Conservation (phyloP, 1,284 basidiomycete species). For the Cerrena zonata region DNA sequence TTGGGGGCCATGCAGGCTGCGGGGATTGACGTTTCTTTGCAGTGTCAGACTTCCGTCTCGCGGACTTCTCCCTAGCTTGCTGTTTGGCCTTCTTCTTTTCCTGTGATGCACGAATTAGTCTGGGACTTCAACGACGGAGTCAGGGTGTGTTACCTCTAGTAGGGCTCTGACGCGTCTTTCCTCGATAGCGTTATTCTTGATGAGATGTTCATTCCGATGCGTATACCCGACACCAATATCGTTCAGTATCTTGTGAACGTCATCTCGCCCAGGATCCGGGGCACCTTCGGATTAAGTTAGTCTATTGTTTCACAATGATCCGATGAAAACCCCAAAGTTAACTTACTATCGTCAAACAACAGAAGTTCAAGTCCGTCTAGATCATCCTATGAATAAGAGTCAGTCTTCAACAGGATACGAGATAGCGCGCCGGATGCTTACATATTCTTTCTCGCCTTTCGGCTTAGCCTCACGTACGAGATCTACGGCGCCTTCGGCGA, state of each 20-base stretch:
- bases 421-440: slow-evolving; percentile 20
- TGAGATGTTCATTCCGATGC: slow-evolving; percentile 66
- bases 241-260: slow-evolving; percentile 52
- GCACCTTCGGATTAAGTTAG: slow-evolving; percentile 16
- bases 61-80: slow-evolving; percentile 24
- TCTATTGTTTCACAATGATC: slow-evolving; percentile 1
- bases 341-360: slow-evolving; percentile 63
- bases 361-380: slow-evolving; percentile 59
- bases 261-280: slow-evolving; percentile 33
- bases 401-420: background rate
- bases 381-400: slow-evolving; percentile 36
- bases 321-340: background rate
- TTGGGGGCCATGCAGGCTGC: slow-evolving; percentile 57
- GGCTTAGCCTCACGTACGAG: slow-evolving; percentile 47
- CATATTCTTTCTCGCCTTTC: slow-evolving; percentile 49
- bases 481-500: slow-evolving; percentile 31
- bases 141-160: slow-evolving; percentile 38
- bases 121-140: background rate
- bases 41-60: slow-evolving; percentile 12
- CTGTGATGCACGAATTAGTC: slow-evolving; percentile 16
- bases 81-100: slow-evolving; percentile 25
- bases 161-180: slow-evolving; percentile 51
- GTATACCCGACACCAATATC: slow-evolving; percentile 60
- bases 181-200: slow-evolving; percentile 64
- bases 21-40: slow-evolving; percentile 24